These are phyloP conservation scores for Trypanosoma mega DNA, from an alignment of 208 protist genomes.

Conservation along the genomic window DNA sequence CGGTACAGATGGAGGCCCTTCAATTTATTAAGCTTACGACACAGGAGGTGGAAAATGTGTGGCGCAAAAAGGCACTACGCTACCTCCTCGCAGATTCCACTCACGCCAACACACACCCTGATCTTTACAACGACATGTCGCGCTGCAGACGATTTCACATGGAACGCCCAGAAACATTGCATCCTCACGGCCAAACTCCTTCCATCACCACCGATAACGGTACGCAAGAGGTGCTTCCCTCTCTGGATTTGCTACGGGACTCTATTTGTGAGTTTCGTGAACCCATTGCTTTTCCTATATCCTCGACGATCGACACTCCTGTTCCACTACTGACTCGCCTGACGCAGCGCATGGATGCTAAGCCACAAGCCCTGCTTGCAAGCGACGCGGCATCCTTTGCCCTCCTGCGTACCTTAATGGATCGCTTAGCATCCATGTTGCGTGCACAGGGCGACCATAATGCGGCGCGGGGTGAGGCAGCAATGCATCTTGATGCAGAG, in stretches of 20 bases:
- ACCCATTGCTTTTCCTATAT: conserved; percentile 58
- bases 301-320: conserved; percentile 30
- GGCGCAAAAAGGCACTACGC: conserved; percentile 81
- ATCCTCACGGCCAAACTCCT: too few relatives aligned
- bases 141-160: conserved; percentile 57
- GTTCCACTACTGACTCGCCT: conserved; percentile 61
- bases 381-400: conserved; percentile 33
- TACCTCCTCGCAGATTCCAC: conserved; percentile 64
- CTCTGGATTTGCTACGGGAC: conserved; percentile 31
- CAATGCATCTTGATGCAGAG: conserved; percentile 74
- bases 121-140: conserved; percentile 42
- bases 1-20: conserved; percentile 76
- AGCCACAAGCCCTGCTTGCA: conserved; percentile 39
- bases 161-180: too few relatives aligned
- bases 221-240: conserved; percentile 17
- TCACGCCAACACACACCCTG: conserved; percentile 42
- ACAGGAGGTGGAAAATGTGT: conserved; percentile 90
- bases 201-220: conserved; percentile 5
- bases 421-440: conserved; percentile 35
- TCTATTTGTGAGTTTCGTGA: conserved; percentile 81
- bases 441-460: conserved; percentile 19
- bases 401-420: conserved; percentile 38
- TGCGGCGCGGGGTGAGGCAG: conserved; percentile 4
- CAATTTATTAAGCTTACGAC: conserved; percentile 90
- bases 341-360: conserved; percentile 32